Evolutionary conservation across 192 early-diverging fungal genomes (phyloP), one percentile per base, ranked within the genome.

Genomic region (Coemansia sp.): DNA sequence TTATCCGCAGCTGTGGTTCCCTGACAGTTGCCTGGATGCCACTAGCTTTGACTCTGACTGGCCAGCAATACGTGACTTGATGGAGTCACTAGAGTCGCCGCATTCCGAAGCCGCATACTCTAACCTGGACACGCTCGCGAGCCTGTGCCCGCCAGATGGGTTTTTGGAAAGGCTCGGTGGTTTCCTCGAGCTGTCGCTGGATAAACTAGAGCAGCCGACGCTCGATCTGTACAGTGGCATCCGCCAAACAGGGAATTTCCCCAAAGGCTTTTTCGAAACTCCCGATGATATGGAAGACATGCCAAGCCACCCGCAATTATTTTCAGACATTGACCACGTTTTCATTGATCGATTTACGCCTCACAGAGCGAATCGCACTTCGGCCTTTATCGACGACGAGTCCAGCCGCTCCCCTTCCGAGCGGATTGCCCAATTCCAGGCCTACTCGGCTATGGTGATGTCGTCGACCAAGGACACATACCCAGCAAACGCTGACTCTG

Each of bases 141-240:
- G 34, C 29, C 56, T 36, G 17, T 51, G 59, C 20, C 65, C 77
- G 6, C 66, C 77, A 16, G 69, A 71, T 32, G 45, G 22, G 17
- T 80, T 80, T 60, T 66, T 61, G 32, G 32, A 62, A 29, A 33
- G 40, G 20, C 63, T 80, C 20, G 33, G 25, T 14, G 18, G 28
- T 31, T 80, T 74, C 60, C 31, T 80, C 17, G 34, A 48, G 6
- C 57, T 68, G 17, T 65, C 67, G 10, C n/a, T 75, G 10, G 66
- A 75, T 28, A 38, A 30, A 16, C 63, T 80, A 34, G 64, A 68
- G 18, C 55, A 62, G 31, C 77, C 77, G 25, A 31, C 66, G 58
- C 72, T 80, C 17, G 72, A 75, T 30, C 20, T 74, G 18, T 80
- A 80, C 40, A 32, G 52, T 12, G 63, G 48, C 29, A 80, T 80